phyloP scores from a whole-genome alignment of 2,329 filamentous ascomycete genomes.

The Penicillium sumatraense region DNA sequence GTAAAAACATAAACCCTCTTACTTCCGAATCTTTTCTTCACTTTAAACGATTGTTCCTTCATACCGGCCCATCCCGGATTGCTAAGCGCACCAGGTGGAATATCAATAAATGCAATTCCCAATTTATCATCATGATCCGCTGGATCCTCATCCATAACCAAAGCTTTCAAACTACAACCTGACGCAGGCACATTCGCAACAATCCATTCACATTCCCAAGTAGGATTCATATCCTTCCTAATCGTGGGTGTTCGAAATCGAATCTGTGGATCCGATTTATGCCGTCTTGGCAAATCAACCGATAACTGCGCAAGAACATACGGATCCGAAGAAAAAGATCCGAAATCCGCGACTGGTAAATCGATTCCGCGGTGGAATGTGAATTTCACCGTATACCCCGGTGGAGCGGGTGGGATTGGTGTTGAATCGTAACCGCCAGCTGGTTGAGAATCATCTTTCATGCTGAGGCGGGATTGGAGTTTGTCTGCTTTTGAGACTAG shows the following conservation, averaged over 20 bases:
- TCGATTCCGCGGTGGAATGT: conserved; percentile 81
- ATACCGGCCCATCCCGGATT: conserved; percentile 79
- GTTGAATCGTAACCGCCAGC: conserved; percentile 81
- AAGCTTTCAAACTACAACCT: conserved; percentile 83
- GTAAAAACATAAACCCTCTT: conserved; percentile 83
- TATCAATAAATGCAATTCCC: conserved; percentile 78
- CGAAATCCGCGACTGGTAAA: conserved; percentile 80
- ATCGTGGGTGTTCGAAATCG: conserved; percentile 76
- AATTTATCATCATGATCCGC: conserved; percentile 84
- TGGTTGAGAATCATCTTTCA: conserved; percentile 50
- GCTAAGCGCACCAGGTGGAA: too few relatives aligned
- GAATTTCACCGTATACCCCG: conserved; percentile 83
- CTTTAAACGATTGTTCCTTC: conserved; percentile 65
- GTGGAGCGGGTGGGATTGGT: conserved; percentile 72
- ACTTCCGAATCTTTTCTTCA: conserved; percentile 80
- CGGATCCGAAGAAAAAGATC: conserved; percentile 78
- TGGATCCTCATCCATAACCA: conserved; percentile 88
- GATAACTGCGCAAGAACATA: conserved; percentile 78
- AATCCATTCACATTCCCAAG: conserved; percentile 85
- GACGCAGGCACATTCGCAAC: conserved; percentile 82
- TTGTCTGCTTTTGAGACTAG: conserved; percentile 45
- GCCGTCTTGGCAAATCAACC: conserved; percentile 70
- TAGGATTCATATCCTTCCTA: conserved; percentile 71
- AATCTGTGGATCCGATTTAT: conserved; percentile 83
- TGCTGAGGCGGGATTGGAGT: conserved; percentile 39